These are phyloP conservation scores for Petunia hybrid DNA, from an alignment of 305 asterid species.

Conservation along the genomic window DNA sequence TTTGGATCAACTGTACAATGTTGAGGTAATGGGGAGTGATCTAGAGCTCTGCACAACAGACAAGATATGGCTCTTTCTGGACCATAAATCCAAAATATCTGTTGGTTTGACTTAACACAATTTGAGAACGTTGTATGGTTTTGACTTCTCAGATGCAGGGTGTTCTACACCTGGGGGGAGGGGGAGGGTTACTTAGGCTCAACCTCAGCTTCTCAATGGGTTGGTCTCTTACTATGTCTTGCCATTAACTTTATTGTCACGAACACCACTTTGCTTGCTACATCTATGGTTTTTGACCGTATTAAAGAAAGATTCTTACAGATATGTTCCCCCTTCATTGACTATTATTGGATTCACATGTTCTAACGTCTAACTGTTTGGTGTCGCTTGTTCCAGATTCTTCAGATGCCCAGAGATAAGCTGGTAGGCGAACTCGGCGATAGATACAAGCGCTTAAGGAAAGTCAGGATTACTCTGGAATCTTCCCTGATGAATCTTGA, in stretches of 20 bases:
- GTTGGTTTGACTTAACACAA: not conserved
- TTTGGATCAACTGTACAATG: conserved; percentile 1
- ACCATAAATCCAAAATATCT: conserved; percentile 23
- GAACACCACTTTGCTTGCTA: conserved; percentile 14
- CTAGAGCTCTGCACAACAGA: not conserved
- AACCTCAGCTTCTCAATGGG: not conserved
- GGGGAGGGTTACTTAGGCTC: not conserved
- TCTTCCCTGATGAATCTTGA: conserved; percentile 70
- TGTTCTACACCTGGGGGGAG: conserved; percentile 6
- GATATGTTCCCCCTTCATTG: not conserved
- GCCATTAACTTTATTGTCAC: conserved; percentile 8
- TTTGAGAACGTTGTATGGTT: not conserved
- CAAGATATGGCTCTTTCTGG: not conserved
- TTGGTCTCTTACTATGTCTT: conserved; percentile 17
- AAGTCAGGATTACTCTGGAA: conserved; percentile 61
- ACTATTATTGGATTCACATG: conserved; percentile 3
- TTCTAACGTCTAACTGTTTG: conserved; percentile 2
- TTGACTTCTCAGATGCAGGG: not conserved
- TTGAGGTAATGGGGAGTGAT: conserved; percentile 3
- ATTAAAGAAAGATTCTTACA: not conserved
- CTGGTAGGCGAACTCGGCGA: conserved; percentile 54
- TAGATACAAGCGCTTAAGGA: conserved; percentile 41
- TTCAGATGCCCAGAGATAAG: conserved; percentile 66
- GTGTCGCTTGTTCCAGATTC: conserved; percentile 51
- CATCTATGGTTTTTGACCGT: not conserved